A percentile compares a stretch with the other conserved stretches of the same genome.
phyloP scores from a whole-genome alignment of 331 rosid genomes.

The Quercus phellos region DNA sequence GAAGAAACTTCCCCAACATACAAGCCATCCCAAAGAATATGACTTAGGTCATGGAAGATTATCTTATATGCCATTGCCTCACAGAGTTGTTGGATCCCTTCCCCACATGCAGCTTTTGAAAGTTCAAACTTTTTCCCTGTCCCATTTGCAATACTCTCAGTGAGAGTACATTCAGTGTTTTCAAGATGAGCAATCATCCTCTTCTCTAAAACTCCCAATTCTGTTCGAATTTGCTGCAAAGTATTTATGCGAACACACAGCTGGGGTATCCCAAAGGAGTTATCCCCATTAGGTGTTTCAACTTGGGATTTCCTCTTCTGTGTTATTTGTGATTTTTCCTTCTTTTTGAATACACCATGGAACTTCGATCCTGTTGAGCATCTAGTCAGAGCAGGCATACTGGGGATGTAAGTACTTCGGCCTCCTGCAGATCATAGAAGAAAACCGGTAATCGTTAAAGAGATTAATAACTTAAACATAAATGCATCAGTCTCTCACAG shows the following conservation, averaged over 20 bases:
- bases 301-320: slow-evolving; percentile 65
- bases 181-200: slow-evolving; percentile 69
- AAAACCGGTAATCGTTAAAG: slow-evolving; percentile 16
- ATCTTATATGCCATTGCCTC: slow-evolving; percentile 70
- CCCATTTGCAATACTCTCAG: slow-evolving; percentile 55
- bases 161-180: slow-evolving; percentile 56
- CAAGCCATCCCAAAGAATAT: slow-evolving; percentile 73
- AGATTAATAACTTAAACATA: slow-evolving; percentile 15
- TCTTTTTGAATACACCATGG: slow-evolving; percentile 66
- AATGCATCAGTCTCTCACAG: slow-evolving; percentile 15
- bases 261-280: slow-evolving; percentile 63
- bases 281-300: slow-evolving; percentile 58
- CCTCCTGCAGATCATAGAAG: slow-evolving; percentile 57
- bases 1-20: slow-evolving; percentile 76
- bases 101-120: slow-evolving; percentile 65
- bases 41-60: slow-evolving; percentile 64
- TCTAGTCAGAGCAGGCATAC: slow-evolving; percentile 82
- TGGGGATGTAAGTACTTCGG: slow-evolving; percentile 54
- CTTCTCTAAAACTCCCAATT: slow-evolving; percentile 72
- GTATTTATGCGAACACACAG: slow-evolving; percentile 81
- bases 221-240: slow-evolving; percentile 76
- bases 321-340: slow-evolving; percentile 51
- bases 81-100: slow-evolving; percentile 76
- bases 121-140: slow-evolving; percentile 66
- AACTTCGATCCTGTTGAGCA: slow-evolving; percentile 77